Evolutionary conservation across 805 yeast species (phyloP), one percentile per base, ranked within the genome.

Genomic region (Ogataea ramenticola): DNA sequence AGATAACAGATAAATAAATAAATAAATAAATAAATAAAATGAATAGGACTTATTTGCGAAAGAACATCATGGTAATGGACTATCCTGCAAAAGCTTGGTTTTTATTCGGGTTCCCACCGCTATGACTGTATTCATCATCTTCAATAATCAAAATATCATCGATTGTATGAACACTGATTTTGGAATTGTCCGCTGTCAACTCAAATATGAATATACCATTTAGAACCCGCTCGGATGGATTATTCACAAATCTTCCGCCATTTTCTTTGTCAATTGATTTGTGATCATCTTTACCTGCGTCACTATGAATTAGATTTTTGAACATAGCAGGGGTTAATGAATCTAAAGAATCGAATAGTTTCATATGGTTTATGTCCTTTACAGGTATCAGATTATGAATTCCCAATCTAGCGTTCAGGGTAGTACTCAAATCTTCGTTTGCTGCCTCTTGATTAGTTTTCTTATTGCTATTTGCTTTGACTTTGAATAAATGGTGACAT

Each of bases 181-280:
- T 57, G 45, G 75, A 71, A 55, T 80, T 79, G n/a, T 66, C 63
- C 21, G 70, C 70, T 52, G 72, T 77, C 45, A 84, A 65, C 54
- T 83, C 90, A 55, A 82, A 82, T 8, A 81, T 68, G 53, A 83
- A 83, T 3, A 79, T 58, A 1, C 90, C 91, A 31, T 62, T 54
- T 19, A 70, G 34, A 3, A 71, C 62, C 36, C 79, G 50, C 46
- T 75, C 66, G 4, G 14, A 19, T 7, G 27, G 27, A 7, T 24
- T 24, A 10, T 10, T 24, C 10, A 24, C 27, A 10, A 31, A 31
- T 9, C n/a, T 15, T 9, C 33, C 17, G 33, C 17, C 7, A 6
- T n/a, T n/a, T 36, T n/a, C 15, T 4, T n/a, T 24, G 7, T n/a
- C 19, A n/a, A 4, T 16, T 12, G 39, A 36, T 4, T 8, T 16